Evolutionary conservation across 352 stramenopile species (phyloP).

Genomic region (Pythium utonaiense): DNA sequence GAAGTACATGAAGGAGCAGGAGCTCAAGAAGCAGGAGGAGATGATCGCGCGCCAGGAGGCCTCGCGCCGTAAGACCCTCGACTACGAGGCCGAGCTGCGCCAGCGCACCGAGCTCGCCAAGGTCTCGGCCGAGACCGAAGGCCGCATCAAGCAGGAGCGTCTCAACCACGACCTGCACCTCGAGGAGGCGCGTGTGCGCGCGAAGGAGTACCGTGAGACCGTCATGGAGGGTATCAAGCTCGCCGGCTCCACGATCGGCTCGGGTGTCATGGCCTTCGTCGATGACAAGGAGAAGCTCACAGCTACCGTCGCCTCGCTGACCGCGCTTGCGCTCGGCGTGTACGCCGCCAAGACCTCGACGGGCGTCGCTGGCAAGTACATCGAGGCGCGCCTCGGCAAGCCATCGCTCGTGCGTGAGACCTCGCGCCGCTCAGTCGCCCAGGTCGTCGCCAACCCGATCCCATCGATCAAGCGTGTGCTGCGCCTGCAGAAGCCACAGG

Average conservation of each 20-base stretch:
- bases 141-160: slow-evolving; percentile 94
- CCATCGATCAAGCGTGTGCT: slow-evolving; percentile 88
- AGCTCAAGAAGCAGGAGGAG: slow-evolving; percentile 98
- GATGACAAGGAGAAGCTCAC: slow-evolving; percentile 54
- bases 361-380: slow-evolving; percentile 92
- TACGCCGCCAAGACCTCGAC: slow-evolving; percentile 95
- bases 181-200: slow-evolving; percentile 92
- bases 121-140: slow-evolving; percentile 93
- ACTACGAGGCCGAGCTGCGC: slow-evolving; percentile 95
- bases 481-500: slow-evolving; percentile 84
- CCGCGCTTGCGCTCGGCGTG: slow-evolving; percentile 92
- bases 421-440: slow-evolving; percentile 76
- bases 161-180: slow-evolving; percentile 98
- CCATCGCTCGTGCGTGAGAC: slow-evolving; percentile 98
- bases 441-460: slow-evolving; percentile 87
- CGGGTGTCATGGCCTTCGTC: slow-evolving; percentile 71
- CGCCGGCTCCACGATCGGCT: slow-evolving; percentile 91
- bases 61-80: slow-evolving; percentile 95
- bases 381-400: slow-evolving; percentile 93
- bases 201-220: slow-evolving; percentile 71
- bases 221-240: slow-evolving; percentile 96
- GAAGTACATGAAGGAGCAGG: slow-evolving; percentile 95
- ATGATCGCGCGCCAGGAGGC: slow-evolving; percentile 94
- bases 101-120: slow-evolving; percentile 95
- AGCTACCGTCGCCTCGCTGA: slow-evolving; percentile 93